These are phyloP conservation scores for Seminavis robusta DNA, from an alignment of 108 stramenopile genomes.

Conservation along the genomic window DNA sequence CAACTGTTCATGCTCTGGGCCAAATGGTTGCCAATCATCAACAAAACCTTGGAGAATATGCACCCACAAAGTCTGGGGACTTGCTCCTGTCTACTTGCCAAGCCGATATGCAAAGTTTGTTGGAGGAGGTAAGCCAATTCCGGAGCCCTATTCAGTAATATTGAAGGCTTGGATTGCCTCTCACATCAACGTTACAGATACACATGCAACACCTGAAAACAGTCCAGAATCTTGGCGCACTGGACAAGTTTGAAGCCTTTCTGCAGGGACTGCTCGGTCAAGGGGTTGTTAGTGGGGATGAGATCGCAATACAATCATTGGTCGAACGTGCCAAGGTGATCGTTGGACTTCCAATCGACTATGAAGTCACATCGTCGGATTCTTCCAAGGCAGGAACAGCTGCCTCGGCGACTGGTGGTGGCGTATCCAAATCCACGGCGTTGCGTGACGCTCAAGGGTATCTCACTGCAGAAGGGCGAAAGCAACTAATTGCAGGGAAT, in stretches of 20 bases:
- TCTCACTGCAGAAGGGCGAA: constrained; percentile 56
- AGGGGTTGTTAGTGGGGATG: constrained; percentile 47
- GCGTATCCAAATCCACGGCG: too few species aligned
- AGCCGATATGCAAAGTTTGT: constrained; percentile 61
- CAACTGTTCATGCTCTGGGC: too few species aligned
- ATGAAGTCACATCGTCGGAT: constrained; percentile 40
- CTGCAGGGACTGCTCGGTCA: constrained; percentile 44
- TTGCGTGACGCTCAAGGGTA: constrained; percentile 49
- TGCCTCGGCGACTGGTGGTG: neutral
- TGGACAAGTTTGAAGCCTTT: constrained; percentile 51
- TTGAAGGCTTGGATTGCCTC: too few species aligned
- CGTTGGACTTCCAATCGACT: constrained; percentile 57
- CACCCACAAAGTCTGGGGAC: constrained; percentile 44
- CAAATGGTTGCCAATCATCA: constrained; percentile 48
- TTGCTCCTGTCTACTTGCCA: constrained; percentile 49
- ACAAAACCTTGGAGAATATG: constrained; percentile 47
- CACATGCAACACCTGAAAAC: constrained; percentile 69
- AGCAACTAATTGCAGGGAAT: constrained; percentile 40
- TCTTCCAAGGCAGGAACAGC: neutral
- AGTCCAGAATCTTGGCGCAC: constrained; percentile 41
- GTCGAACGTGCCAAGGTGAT: constrained; percentile 51
- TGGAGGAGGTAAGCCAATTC: too few species aligned
- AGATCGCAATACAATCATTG: constrained; percentile 39
- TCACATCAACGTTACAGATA: too few species aligned
- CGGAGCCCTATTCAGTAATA: too few species aligned